Conservation (phyloP, 2,329 filamentous ascomycete genomes). For the Ophiostoma triangulosporum region DNA sequence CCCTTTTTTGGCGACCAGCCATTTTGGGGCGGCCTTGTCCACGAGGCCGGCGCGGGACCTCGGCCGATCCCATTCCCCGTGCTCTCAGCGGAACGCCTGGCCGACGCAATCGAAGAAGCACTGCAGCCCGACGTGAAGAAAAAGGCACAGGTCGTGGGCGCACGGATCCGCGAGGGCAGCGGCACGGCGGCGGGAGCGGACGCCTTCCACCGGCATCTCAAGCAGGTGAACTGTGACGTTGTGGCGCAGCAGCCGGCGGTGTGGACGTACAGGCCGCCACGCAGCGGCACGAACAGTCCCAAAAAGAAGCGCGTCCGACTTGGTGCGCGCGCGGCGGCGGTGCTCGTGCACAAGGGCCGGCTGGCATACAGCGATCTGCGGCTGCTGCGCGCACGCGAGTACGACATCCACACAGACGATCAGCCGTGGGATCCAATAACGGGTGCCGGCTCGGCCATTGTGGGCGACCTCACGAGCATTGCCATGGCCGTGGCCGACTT, state of each 20-base stretch:
- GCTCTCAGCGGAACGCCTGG: slow-evolving; percentile 52
- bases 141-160: neutral
- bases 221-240: slow-evolving; percentile 51
- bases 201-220: slow-evolving; percentile 58
- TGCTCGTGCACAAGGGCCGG: slow-evolving; percentile 47
- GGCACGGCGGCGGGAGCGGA: slow-evolving; percentile 39
- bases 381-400: slow-evolving; percentile 45
- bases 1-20: slow-evolving; percentile 81
- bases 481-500: slow-evolving; percentile 72
- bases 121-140: slow-evolving; percentile 1
- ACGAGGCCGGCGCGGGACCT: slow-evolving; percentile 58
- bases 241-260: slow-evolving; percentile 52
- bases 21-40: slow-evolving; percentile 71
- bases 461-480: slow-evolving; percentile 72
- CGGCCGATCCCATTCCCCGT: slow-evolving; percentile 55
- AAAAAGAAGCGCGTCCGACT: slow-evolving; percentile 23
- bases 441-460: slow-evolving; percentile 60
- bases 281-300: slow-evolving; percentile 23
- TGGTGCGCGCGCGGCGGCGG: slow-evolving; percentile 56
- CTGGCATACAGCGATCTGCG: slow-evolving; percentile 60
- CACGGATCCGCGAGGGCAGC: slow-evolving; percentile 16
- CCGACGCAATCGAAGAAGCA: slow-evolving; percentile 39
- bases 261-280: slow-evolving; percentile 55
- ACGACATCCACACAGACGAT: slow-evolving; percentile 52
- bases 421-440: slow-evolving; percentile 70